Conservation (phyloP, 1,284 basidiomycete species). For the Ceratobasidium sp. region DNA sequence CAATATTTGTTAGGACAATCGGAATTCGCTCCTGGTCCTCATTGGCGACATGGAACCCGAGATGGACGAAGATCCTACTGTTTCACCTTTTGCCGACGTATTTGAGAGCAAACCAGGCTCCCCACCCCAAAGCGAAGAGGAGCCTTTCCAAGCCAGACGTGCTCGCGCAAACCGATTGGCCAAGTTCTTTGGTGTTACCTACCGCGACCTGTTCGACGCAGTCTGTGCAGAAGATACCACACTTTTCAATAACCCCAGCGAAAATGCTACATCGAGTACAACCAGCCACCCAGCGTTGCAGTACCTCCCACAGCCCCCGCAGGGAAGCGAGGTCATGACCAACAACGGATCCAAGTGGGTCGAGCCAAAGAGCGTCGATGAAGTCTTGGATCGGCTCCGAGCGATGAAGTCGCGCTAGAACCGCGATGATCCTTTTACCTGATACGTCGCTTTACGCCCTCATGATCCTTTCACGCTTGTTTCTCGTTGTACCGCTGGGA, state of each 20-base stretch:
- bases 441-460: not conserved
- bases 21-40: conserved; percentile 17
- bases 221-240: conserved; percentile 16
- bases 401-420: conserved; percentile 24
- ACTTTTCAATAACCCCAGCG: not conserved
- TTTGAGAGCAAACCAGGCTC: not conserved
- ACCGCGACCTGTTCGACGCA: conserved; percentile 27
- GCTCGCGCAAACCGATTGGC: conserved; percentile 19
- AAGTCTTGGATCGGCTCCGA: conserved; percentile 31
- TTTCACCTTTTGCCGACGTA: conserved; percentile 6
- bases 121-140: not conserved
- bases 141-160: conserved; percentile 21
- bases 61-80: not conserved
- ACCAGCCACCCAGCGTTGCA: not conserved
- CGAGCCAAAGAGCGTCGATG: conserved; percentile 32
- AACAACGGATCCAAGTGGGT: conserved; percentile 31
- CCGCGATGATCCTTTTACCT: not conserved
- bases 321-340: conserved; percentile 25
- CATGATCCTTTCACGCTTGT: not conserved
- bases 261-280: not conserved
- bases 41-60: conserved; percentile 15
- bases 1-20: conserved; percentile 12
- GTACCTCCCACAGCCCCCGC: not conserved
- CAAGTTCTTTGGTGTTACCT: conserved; percentile 31
- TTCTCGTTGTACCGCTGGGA: too few relatives aligned